phyloP scores from a whole-genome alignment of 2,329 filamentous ascomycete genomes.

The Fusarium sp. region DNA sequence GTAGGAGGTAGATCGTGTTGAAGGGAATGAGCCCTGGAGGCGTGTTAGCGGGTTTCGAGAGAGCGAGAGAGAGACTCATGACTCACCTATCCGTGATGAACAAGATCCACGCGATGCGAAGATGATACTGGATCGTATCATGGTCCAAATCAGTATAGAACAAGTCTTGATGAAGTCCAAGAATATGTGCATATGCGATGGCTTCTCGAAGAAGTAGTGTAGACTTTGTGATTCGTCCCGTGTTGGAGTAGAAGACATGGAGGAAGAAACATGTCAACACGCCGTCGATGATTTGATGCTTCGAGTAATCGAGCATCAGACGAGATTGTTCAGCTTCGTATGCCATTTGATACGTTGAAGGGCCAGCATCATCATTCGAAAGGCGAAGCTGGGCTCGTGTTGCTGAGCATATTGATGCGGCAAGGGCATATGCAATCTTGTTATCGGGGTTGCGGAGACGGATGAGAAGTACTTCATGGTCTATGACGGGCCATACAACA shows the following conservation, averaged over 20 bases:
- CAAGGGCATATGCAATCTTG: conserved; percentile 12
- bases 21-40: conserved; percentile 9
- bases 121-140: background rate
- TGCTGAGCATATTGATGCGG: conserved; percentile 16
- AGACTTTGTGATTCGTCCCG: conserved; percentile 10
- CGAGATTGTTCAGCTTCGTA: conserved; percentile 11
- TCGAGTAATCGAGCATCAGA: conserved; percentile 13
- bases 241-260: conserved; percentile 20
- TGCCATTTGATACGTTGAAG: background rate
- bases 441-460: background rate
- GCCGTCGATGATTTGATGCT: conserved; percentile 1
- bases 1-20: conserved; percentile 20
- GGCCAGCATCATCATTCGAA: background rate
- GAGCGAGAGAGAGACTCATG: background rate
- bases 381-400: conserved; percentile 21
- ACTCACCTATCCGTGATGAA: conserved; percentile 19
- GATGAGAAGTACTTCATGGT: background rate
- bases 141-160: conserved; percentile 4
- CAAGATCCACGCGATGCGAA: conserved; percentile 20
- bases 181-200: conserved; percentile 18
- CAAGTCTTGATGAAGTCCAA: conserved; percentile 17
- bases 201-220: conserved; percentile 14
- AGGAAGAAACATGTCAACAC: conserved; percentile 22
- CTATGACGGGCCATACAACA: conserved; percentile 14
- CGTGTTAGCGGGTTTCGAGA: background rate